phyloP scores from a whole-genome alignment of 495 filamentous ascomycete genomes.

The Penicillium subrubescens region DNA sequence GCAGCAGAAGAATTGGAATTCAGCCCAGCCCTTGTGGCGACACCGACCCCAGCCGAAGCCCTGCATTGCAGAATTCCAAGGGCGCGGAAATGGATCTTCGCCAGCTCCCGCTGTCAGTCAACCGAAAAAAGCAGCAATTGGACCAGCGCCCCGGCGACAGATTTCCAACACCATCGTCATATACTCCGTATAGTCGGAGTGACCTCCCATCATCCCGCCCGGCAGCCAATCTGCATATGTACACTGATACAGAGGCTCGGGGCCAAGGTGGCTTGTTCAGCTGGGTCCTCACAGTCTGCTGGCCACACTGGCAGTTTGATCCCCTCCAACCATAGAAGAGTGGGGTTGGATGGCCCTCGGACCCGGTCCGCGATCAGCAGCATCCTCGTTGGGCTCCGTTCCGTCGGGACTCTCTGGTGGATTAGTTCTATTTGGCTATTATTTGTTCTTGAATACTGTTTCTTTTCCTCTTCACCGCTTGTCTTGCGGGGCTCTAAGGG shows the following conservation, averaged over 20 bases:
- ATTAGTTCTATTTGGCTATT: slow-evolving; percentile 11
- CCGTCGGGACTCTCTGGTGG: slow-evolving; percentile 27
- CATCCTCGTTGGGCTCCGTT: slow-evolving; percentile 30
- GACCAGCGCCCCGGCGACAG: slow-evolving; percentile 13
- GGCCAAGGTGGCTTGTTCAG: slow-evolving; percentile 26
- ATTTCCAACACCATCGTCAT: slow-evolving; percentile 11
- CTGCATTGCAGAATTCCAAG: slow-evolving; percentile 26
- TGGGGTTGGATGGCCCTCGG: slow-evolving; percentile 22
- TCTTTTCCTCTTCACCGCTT: slow-evolving; percentile 28
- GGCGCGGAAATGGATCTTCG: slow-evolving; percentile 24
- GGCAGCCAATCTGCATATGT: slow-evolving; percentile 19
- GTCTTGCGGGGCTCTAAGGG: slow-evolving; percentile 15
- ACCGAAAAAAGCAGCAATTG: slow-evolving; percentile 18
- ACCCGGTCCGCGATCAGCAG: slow-evolving; percentile 25
- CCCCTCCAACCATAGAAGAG: slow-evolving; percentile 13
- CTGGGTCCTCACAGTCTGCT: slow-evolving; percentile 9
- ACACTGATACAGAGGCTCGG: slow-evolving; percentile 8
- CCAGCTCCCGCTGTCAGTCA: slow-evolving; percentile 27
- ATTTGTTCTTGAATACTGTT: slow-evolving; percentile 2
- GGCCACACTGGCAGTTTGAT: slow-evolving; percentile 15
- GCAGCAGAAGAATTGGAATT: slow-evolving; percentile 5
- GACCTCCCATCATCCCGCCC: slow-evolving; percentile 1
- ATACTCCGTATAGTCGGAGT: slow-evolving; percentile 10
- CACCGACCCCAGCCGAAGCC: slow-evolving; percentile 13
- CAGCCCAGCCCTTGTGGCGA: slow-evolving; percentile 16